Percentiles rank a stretch among this genome's conserved stretches.
phyloP scores from a whole-genome alignment of 129 eudicot genomes.

The Deinandra increscens region DNA sequence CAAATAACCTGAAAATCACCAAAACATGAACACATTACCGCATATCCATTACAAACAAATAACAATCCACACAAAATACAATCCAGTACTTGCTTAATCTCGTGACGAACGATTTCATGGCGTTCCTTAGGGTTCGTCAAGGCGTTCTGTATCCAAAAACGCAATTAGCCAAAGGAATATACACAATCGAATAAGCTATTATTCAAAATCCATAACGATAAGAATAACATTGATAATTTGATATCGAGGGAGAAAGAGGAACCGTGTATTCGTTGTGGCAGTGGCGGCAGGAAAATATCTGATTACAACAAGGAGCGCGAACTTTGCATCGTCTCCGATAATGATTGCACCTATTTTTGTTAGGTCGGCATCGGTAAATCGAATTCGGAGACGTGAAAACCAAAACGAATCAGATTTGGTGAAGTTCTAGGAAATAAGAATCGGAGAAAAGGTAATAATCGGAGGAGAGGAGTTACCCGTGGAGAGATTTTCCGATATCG shows the following conservation, averaged over 20 bases:
- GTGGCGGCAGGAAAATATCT: slow-evolving; percentile 79
- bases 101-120: slow-evolving; percentile 84
- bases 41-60: not conserved
- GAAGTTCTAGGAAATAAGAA: not conserved
- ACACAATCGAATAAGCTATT: not conserved
- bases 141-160: slow-evolving; percentile 36
- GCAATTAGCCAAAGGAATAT: not conserved
- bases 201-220: not conserved
- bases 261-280: slow-evolving; percentile 91
- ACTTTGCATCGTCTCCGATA: slow-evolving; percentile 83
- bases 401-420: not conserved
- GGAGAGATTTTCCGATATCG: slow-evolving; percentile 46
- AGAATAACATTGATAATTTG: not conserved
- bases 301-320: slow-evolving; percentile 83
- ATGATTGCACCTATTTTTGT: slow-evolving; percentile 69
- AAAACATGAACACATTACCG: not conserved
- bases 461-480: slow-evolving; percentile 63
- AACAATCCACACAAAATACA: not conserved
- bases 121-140: slow-evolving; percentile 73
- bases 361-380: not conserved
- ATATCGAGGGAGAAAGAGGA: not conserved
- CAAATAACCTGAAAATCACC: slow-evolving; percentile 68
- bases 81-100: slow-evolving; percentile 58
- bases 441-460: not conserved
- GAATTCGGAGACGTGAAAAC: not conserved